A percentile compares a stretch with the other conserved stretches of the same genome.
Conservation (phyloP, 2,329 filamentous ascomycete genomes). For the Colletotrichum shisoi region DNA sequence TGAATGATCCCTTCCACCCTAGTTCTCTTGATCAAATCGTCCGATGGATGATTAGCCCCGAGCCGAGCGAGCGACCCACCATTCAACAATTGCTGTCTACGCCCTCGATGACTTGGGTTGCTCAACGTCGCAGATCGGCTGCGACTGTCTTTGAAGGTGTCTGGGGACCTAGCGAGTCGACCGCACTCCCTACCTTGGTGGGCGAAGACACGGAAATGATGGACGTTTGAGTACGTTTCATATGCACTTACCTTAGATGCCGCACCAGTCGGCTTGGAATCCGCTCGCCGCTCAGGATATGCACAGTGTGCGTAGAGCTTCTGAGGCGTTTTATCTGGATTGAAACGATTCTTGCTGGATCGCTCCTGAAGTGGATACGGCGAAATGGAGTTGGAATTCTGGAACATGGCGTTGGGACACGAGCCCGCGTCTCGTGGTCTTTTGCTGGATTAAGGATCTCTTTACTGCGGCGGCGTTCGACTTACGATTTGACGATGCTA, state of each 20-base stretch:
- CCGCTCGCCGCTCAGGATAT: conserved; percentile 49
- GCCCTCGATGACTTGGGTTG: conserved; percentile 82
- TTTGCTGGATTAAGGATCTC: conserved; percentile 7
- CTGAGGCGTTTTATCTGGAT: conserved; percentile 41
- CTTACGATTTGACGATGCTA: conserved; percentile 40
- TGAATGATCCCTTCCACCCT: conserved; percentile 76
- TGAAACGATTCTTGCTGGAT: conserved; percentile 42
- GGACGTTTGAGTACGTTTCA: conserved; percentile 56
- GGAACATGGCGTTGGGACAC: conserved; percentile 25
- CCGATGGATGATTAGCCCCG: conserved; percentile 83
- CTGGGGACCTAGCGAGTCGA: conserved; percentile 79
- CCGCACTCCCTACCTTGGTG: conserved; percentile 48
- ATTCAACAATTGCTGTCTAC: conserved; percentile 76
- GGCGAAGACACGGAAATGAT: conserved; percentile 61
- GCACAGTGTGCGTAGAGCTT: conserved; percentile 38
- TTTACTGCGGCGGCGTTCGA: conserved; percentile 20
- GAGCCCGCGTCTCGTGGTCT: conserved; percentile 27
- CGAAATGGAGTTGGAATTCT: conserved; percentile 33
- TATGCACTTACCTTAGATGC: conserved; percentile 27
- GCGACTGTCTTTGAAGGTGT: conserved; percentile 97
- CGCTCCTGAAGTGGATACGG: conserved; percentile 33
- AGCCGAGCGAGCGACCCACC: conserved; percentile 75
- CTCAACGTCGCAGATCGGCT: conserved; percentile 77
- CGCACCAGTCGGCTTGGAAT: conserved; percentile 20
- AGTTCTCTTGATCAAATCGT: conserved; percentile 86